Evolutionary conservation across 805 yeast genomes (phyloP).

Genomic region (Zygosaccharomyces bisporus): DNA sequence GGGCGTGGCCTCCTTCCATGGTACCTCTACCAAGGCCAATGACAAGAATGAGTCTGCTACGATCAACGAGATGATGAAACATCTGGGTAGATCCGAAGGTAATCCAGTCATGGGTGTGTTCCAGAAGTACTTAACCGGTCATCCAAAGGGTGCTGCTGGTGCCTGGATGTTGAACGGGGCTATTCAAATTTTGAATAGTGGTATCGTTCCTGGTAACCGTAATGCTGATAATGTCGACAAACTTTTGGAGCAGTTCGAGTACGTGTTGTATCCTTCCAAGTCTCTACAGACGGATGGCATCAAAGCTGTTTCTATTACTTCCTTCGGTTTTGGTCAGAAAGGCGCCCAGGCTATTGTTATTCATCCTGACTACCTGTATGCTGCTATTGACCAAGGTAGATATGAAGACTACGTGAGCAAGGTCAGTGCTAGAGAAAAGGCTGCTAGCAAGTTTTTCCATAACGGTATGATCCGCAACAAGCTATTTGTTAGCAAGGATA

Average conservation of each 20-base stretch:
- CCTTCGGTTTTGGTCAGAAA: slow-evolving; percentile 99
- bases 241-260: slow-evolving; percentile 74
- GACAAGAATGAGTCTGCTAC: slow-evolving; percentile 97
- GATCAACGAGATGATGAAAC: slow-evolving; percentile 86
- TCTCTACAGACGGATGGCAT: slow-evolving; percentile 92
- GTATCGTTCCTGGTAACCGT: slow-evolving; percentile 97
- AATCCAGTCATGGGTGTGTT: slow-evolving; percentile 96
- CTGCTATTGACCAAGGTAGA: slow-evolving; percentile 66
- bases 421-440: slow-evolving; percentile 78
- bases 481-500: slow-evolving; percentile 86
- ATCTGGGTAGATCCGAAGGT: slow-evolving; percentile 95
- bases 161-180: slow-evolving; percentile 99
- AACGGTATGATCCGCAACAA: slow-evolving; percentile 88
- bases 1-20: slow-evolving; percentile 97
- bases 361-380: slow-evolving; percentile 90
- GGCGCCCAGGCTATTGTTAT: slow-evolving; percentile 94
- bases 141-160: slow-evolving; percentile 99
- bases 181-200: slow-evolving; percentile 84
- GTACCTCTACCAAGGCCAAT: slow-evolving; percentile 97
- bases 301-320: slow-evolving; percentile 94
- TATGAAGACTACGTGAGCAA: slow-evolving; percentile 68
- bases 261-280: slow-evolving; percentile 91
- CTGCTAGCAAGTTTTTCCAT: slow-evolving; percentile 92
- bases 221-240: slow-evolving; percentile 96
- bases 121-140: slow-evolving; percentile 99